Evolutionary conservation across 2,329 filamentous ascomycete genomes (phyloP), one percentile per base, ranked within the genome.

Genomic region (Didymella pomorum): DNA sequence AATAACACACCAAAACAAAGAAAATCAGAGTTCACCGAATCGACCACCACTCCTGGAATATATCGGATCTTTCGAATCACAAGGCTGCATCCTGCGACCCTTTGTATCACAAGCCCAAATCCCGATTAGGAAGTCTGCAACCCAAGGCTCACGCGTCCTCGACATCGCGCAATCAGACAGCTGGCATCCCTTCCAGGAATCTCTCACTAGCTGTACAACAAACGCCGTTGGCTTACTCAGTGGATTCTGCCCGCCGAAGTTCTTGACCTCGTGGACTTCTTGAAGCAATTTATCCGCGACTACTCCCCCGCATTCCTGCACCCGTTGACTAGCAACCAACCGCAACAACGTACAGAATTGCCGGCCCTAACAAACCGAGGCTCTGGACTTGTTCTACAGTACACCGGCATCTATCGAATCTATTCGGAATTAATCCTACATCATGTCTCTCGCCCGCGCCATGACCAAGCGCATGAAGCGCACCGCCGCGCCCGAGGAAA

Each of bases 391-490:
- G 48, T 48, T 44, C 29, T 39, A 43, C 51, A 52, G 47, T 56
- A 66, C 61, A 59, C 64, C 60, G 62, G 67, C 69, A 67, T 68
- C 52, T 60, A 56, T 64, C 60, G 64, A 71, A 68, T 69, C 56
- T 62, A 61, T 66, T 61, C 56, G 47, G 65, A 66, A 74, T 72
- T 70, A 74, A 74, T 66, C 64, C 52, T 54, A 61, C 72, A 78
- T 63, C 65, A 82, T 82, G 83, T 87, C 85, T 69, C 80, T 93
- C 67, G 84, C 88, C 51, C 85, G 90, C 73, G 89, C 89, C 58
- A 90, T 93, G 75, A 90, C 87, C 67, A 86, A 87, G 77, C 86
- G 88, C 77, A 81, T 80, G 66, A 90, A 87, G 80, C 83, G 85
- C 67, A 69, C 81, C 42, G 81, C 82, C 25, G 80, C 81, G 25